Evolutionary conservation across 176 grass and related monocot species (phyloP).

Genomic region (Lolium rigidum): DNA sequence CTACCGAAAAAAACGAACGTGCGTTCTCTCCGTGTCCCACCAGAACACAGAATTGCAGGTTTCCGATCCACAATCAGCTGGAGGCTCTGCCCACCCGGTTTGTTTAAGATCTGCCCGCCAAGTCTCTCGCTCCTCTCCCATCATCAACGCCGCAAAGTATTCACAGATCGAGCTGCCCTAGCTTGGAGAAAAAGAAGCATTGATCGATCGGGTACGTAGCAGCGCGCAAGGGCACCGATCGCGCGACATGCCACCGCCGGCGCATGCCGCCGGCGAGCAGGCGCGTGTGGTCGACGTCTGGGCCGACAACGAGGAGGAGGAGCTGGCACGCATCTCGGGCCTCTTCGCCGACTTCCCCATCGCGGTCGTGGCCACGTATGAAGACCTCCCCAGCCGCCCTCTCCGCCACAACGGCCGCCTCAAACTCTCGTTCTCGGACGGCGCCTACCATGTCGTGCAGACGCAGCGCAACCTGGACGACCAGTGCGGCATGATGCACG

Average conservation of each 20-base stretch:
- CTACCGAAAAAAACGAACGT: background rate
- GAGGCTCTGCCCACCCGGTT: background rate
- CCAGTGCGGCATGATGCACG: background rate
- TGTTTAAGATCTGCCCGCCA: background rate
- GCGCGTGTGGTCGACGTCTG: background rate
- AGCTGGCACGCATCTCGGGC: background rate
- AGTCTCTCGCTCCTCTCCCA: background rate
- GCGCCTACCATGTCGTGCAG: background rate
- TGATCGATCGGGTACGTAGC: no score
- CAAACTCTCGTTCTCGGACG: background rate
- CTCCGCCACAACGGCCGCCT: background rate
- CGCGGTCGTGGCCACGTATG: background rate
- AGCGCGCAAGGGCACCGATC: no score
- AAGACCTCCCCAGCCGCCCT: background rate
- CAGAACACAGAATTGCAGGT: background rate
- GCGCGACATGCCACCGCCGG: background rate
- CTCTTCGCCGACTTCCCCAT: background rate
- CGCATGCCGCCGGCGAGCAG: background rate
- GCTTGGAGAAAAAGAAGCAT: no score
- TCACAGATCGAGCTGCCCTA: no score
- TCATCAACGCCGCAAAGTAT: background rate
- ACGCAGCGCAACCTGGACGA: background rate
- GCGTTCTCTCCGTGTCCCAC: background rate
- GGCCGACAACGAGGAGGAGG: conserved; percentile 2
- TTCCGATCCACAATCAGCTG: background rate